phyloP scores from a whole-genome alignment of 106 monocot species.

The Dioscorea zingiberensis region DNA sequence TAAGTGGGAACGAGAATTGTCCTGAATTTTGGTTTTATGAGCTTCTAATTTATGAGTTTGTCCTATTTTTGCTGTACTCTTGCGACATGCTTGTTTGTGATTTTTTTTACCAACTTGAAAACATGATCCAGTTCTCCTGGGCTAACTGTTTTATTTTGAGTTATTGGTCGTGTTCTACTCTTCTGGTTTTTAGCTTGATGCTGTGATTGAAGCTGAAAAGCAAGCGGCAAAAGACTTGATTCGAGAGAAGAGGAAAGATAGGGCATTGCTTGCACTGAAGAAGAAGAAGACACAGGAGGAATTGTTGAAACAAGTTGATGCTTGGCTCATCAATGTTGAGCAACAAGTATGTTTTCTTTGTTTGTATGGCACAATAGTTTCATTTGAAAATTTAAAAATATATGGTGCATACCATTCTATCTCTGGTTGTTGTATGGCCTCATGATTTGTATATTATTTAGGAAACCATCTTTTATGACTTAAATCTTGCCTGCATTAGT shows the following conservation, averaged over 20 bases:
- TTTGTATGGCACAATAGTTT: neutral
- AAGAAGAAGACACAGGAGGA: conserved; percentile 97
- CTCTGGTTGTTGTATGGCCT: no score
- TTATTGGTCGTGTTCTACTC: neutral
- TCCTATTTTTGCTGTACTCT: no score
- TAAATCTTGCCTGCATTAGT: conserved; percentile 30
- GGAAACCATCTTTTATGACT: no score
- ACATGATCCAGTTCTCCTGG: no score
- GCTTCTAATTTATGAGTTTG: no score
- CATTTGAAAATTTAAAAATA: neutral
- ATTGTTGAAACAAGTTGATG: conserved; percentile 77
- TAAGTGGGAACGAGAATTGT: no score
- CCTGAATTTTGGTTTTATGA: no score
- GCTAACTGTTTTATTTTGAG: no score
- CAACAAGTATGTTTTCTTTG: conserved; percentile 57
- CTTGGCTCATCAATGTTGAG: conserved; percentile 89
- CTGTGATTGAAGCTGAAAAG: conserved; percentile 93
- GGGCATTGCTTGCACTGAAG: conserved; percentile 87
- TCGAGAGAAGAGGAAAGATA: conserved; percentile 76
- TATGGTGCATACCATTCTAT: no score
- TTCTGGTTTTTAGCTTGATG: conserved; percentile 48
- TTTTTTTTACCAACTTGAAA: no score
- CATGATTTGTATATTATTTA: no score
- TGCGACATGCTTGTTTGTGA: no score
- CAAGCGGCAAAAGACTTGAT: conserved; percentile 79